Evolutionary conservation across 768 basidiomycete species (phyloP).

Genomic region (Leccinellum rugosiceps): DNA sequence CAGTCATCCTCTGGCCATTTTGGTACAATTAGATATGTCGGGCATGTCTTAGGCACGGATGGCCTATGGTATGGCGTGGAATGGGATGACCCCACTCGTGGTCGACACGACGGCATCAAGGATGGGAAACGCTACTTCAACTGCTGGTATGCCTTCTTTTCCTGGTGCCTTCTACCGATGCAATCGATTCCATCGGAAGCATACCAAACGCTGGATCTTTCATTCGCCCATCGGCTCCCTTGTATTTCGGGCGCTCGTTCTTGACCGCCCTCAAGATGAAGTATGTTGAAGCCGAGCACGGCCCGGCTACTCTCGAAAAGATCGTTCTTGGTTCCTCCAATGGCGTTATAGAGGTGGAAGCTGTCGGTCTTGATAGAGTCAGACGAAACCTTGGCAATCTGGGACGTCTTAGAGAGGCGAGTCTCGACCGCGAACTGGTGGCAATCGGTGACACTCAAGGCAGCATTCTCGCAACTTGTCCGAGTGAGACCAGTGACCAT

Average conservation of each 20-base stretch:
- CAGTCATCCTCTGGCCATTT: slow-evolving; percentile 43
- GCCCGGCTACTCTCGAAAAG: slow-evolving; percentile 51
- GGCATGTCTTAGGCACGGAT: slow-evolving; percentile 56
- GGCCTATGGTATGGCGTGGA: slow-evolving; percentile 95
- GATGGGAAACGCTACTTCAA: slow-evolving; percentile 76
- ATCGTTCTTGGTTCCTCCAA: slow-evolving; percentile 78
- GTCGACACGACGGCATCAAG: slow-evolving; percentile 85
- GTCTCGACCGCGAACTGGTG: slow-evolving; percentile 70
- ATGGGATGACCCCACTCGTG: slow-evolving; percentile 85
- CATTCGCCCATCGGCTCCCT: slow-evolving; percentile 60
- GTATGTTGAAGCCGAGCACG: slow-evolving; percentile 68
- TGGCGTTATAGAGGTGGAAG: slow-evolving; percentile 82
- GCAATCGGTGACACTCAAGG: slow-evolving; percentile 48
- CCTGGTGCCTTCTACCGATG: slow-evolving; percentile 8
- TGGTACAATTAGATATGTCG: slow-evolving; percentile 72
- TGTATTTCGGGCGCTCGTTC: slow-evolving; percentile 68
- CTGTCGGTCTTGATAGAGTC: slow-evolving; percentile 78
- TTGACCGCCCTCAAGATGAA: slow-evolving; percentile 69
- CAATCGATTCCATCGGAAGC: slow-evolving; percentile 36
- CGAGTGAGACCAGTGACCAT: slow-evolving; percentile 49
- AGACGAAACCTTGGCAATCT: slow-evolving; percentile 66
- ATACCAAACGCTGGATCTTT: slow-evolving; percentile 70
- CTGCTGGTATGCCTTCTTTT: slow-evolving; percentile 52
- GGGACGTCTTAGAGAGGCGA: slow-evolving; percentile 68
- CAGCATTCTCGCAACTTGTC: slow-evolving; percentile 54